Evolutionary conservation across 352 stramenopile species (phyloP), one percentile per base, ranked within the genome.

Genomic region (Globisporangium uncinulatum): DNA sequence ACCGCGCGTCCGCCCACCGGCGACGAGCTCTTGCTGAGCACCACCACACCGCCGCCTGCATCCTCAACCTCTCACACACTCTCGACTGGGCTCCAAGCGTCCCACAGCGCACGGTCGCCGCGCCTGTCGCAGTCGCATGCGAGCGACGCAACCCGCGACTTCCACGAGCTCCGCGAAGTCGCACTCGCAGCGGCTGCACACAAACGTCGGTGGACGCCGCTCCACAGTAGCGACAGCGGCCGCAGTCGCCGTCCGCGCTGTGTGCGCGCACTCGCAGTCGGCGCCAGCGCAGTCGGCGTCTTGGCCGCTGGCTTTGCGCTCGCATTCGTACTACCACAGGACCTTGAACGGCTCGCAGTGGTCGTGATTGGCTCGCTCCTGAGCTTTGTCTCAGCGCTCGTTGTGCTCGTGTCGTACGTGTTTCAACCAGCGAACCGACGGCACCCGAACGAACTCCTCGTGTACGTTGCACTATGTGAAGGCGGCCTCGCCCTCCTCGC

Each of bases 381-480:
- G 15, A 87, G 73, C 65, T 71, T 87, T 4, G 14, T 80, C 6
- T 74, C 76, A 44, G 70, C 73, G 32, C 53, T 83, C 19, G 49
- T 81, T 36, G 74, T 87, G 20, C 54, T 87, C 9, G 63, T 76
- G 1, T 86, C 76, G 36, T 87, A 85, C 51, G 32, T 77, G n/a
- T 60, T 66, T 7, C 61, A 75, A 61, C 51, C 66, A 11, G 57
- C 62, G 20, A 61, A 69, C 24, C 62, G 67, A 51, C 64, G 76
- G 51, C 66, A 74, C 59, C 80, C 80, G 13, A 90, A 90, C 55
- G 76, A 88, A 19, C 65, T 88, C 20, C 61, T 90, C 29, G 76
- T 83, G 20, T 84, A 76, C 66, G 77, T 88, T 9, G 78, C 77
- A 10, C 31, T 79, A 10, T 86, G 77, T 37, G 80, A 88, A 56